These are phyloP conservation scores for Saussurea involucrata DNA, from an alignment of 129 eudicot genomes.

Conservation along the genomic window DNA sequence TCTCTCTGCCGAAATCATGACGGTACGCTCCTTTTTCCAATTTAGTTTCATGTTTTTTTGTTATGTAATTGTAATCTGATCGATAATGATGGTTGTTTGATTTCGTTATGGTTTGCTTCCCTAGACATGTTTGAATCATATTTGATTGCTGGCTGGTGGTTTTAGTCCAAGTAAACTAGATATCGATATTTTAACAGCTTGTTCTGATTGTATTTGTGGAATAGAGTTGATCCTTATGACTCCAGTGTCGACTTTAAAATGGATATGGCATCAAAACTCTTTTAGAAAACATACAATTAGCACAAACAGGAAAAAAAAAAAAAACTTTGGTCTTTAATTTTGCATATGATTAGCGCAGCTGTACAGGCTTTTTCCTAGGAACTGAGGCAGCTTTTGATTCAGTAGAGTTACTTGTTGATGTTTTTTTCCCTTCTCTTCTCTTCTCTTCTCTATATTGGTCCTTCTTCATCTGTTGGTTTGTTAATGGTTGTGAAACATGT, in stretches of 20 bases:
- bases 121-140: not conserved
- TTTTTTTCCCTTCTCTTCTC: not conserved
- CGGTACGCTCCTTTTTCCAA: slow-evolving; percentile 22
- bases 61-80: not conserved
- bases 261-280: not conserved
- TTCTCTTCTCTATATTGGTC: not conserved
- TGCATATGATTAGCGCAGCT: not conserved
- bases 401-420: not conserved
- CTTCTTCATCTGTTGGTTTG: not conserved
- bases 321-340: not conserved
- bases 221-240: not conserved
- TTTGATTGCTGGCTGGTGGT: not conserved
- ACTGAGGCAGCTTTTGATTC: not conserved
- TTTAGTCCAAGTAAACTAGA: not conserved
- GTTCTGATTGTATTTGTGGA: not conserved
- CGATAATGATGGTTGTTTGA: not conserved
- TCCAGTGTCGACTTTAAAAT: not conserved
- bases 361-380: no score
- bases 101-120: not conserved
- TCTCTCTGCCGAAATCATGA: slow-evolving; percentile 14
- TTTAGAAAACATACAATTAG: not conserved
- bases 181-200: not conserved
- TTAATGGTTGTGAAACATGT: not conserved
- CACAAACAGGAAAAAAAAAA: not conserved
- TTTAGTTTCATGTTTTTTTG: not conserved